Evolutionary conservation across 257 asterid species (phyloP).

Genomic region (Solanum chiquidenum): DNA sequence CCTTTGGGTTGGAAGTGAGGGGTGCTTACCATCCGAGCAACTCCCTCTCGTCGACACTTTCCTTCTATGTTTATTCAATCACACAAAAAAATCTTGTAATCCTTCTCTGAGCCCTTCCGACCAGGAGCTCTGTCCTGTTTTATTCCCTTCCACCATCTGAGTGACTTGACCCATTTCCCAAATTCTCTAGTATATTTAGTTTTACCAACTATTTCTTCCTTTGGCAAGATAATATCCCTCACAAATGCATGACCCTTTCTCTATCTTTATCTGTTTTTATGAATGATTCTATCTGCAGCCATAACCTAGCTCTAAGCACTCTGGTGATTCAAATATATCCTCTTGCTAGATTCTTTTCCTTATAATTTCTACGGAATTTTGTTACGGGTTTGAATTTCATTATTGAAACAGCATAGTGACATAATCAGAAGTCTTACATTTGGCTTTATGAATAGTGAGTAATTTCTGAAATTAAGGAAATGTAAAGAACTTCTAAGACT

Average conservation of each 20-base stretch:
- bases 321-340: background rate
- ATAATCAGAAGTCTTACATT: background rate
- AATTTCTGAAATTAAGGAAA: background rate
- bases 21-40: no score
- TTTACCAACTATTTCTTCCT: background rate
- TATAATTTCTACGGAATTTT: background rate
- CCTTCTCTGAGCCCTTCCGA: background rate
- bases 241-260: background rate
- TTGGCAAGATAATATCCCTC: no score
- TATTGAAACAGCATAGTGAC: background rate
- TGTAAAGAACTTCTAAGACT: background rate
- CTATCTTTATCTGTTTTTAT: background rate
- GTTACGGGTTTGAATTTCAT: background rate
- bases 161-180: background rate
- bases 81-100: background rate
- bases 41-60: no score
- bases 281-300: background rate
- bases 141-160: background rate
- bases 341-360: background rate
- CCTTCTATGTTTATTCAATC: background rate
- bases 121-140: background rate
- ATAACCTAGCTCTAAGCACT: background rate
- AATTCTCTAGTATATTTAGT: background rate
- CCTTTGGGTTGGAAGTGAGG: no score
- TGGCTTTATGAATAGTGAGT: background rate